Evolutionary conservation across 805 yeast genomes (phyloP).

Genomic region (Candida insectorum): DNA sequence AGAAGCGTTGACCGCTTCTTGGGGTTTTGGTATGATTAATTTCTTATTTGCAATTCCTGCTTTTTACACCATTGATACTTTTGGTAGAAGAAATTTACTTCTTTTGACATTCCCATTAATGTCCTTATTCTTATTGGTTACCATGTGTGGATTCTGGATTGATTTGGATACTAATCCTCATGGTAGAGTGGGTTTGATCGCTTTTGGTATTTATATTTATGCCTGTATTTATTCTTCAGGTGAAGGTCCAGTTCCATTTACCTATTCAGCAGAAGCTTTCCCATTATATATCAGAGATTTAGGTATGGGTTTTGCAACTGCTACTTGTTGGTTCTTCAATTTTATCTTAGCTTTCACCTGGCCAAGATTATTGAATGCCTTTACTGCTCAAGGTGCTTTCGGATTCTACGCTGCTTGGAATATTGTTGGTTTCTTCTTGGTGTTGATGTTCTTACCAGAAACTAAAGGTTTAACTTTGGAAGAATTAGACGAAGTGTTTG

Average conservation of each 20-base stretch:
- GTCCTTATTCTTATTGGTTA: conserved; percentile 55
- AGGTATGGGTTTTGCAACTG: conserved; percentile 78
- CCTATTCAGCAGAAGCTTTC: conserved; percentile 80
- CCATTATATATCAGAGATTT: conserved; percentile 76
- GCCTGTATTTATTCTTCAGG: conserved; percentile 76
- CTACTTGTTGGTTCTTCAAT: conserved; percentile 73
- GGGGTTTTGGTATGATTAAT: conserved; percentile 84
- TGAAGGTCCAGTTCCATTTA: conserved; percentile 88
- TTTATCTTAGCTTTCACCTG: conserved; percentile 70
- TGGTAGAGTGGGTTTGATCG: conserved; percentile 64
- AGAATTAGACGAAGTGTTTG: conserved; percentile 72
- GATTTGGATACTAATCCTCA: conserved; percentile 37
- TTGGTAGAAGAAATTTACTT: conserved; percentile 66
- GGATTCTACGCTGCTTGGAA: conserved; percentile 91
- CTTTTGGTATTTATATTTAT: conserved; percentile 72
- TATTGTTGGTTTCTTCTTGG: conserved; percentile 62
- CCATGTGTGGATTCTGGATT: conserved; percentile 75
- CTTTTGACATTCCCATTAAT: conserved; percentile 61
- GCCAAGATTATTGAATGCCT: conserved; percentile 67
- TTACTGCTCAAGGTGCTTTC: conserved; percentile 81
- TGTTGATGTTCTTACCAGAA: conserved; percentile 70
- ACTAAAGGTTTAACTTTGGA: conserved; percentile 67
- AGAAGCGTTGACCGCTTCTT: conserved; percentile 70
- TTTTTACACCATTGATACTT: conserved; percentile 70
- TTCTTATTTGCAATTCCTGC: conserved; percentile 83